Evolutionary conservation across 164 flowering plant genomes (phyloP), one percentile per base, ranked within the genome.

Genomic region (Akebia trifoliata): DNA sequence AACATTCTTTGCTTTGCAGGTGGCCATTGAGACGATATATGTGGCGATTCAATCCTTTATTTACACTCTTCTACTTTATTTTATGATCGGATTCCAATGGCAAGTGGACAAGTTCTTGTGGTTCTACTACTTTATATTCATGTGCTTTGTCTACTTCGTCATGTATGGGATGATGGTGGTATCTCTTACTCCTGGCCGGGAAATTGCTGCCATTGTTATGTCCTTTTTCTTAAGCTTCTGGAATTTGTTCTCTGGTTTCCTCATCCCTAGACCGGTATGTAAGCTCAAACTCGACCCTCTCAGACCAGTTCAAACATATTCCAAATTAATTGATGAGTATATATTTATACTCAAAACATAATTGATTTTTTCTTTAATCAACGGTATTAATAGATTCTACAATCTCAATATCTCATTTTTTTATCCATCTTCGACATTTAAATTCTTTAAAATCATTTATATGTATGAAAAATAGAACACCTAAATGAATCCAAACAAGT

Each of bases 171-270:
- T 73, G 82, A 72, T 80, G 82, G 64, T 72, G 49, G 76, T 76
- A 14, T 78, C 82, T 1, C 71, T 77, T 54, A 76, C 80, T 26
- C 85, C 82, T 1, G 74, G 62, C 39, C 58, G 54, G 65, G 78
- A 74, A 44, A 67, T 80, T 36, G 84, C 81, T 35, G 79, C 78
- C 18, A 67, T 80, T 61, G 36, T 57, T 52, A 75, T 71, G 75
- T 69, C 78, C 18, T 77, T 77, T 67, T 80, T 80, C 76, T 57
- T 77, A 45, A 73, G 67, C 70, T 64, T 77, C 40, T 80, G 81
- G 84, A 75, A 77, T 54, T 62, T 80, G 69, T 77, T 80, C 76
- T 73, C 81, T n/a, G 84, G 84, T 26, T 80, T 80, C 60, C 71
- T 80, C 57, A 71, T 80, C 45, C 63, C 84, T 4, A 62, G 80